Conservation (phyloP, 805 yeast species). For the Debaryomyces maramus region DNA sequence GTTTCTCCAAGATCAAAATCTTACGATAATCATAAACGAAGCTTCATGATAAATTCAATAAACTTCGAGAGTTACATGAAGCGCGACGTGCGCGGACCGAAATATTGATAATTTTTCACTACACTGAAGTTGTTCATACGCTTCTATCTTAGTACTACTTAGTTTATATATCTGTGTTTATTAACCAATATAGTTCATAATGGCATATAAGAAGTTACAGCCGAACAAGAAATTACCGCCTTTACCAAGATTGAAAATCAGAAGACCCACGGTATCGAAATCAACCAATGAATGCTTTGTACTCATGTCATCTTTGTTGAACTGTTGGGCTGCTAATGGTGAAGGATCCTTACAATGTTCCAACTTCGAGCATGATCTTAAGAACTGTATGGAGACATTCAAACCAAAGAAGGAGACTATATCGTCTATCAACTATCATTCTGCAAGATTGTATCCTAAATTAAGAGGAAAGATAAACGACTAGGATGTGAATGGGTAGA, state of each 20-base stretch:
- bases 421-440: conserved; percentile 55
- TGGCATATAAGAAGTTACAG: conserved; percentile 46
- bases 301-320: conserved; percentile 78
- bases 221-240: conserved; percentile 57
- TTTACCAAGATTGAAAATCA: conserved; percentile 69
- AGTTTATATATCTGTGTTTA: too few relatives aligned
- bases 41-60: background rate
- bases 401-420: conserved; percentile 41
- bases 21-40: background rate
- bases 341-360: conserved; percentile 73
- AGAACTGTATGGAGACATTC: conserved; percentile 63
- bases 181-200: too few relatives aligned
- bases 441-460: conserved; percentile 55
- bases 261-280: conserved; percentile 59
- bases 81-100: background rate
- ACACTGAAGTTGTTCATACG: too few relatives aligned
- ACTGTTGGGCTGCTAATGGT: conserved; percentile 96
- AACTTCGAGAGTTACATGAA: background rate
- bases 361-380: conserved; percentile 65
- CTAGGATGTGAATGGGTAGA: too few relatives aligned
- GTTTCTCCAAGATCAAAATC: conserved; percentile 1
- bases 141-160: too few relatives aligned
- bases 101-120: conserved; percentile 1
- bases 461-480: conserved; percentile 47
- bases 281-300: conserved; percentile 73